These are phyloP conservation scores for Priceomyces haplophilus DNA, from an alignment of 805 yeast genomes.

Conservation along the genomic window DNA sequence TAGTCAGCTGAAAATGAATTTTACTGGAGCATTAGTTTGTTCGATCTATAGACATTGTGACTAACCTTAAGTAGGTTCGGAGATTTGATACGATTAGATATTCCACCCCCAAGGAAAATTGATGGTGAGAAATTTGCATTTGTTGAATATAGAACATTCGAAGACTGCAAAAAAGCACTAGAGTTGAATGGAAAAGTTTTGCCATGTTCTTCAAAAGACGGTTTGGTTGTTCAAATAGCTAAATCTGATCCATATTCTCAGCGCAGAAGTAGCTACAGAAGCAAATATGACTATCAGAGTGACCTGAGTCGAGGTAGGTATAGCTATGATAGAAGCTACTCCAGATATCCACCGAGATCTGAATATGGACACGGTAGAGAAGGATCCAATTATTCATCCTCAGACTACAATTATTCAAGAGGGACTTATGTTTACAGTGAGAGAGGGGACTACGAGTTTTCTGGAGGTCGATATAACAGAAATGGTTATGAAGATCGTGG, in stretches of 20 bases:
- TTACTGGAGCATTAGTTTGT: too few species aligned
- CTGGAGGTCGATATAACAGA: constrained; percentile 11
- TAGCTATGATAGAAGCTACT: constrained; percentile 14
- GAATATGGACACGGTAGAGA: constrained; percentile 6
- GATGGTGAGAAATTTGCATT: constrained; percentile 63
- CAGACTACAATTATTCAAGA: constrained; percentile 9
- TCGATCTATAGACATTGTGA: not conserved
- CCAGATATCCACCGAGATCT: too few species aligned
- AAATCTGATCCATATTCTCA: constrained; percentile 49
- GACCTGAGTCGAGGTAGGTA: constrained; percentile 19
- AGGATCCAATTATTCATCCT: constrained; percentile 11
- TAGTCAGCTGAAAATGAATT: not conserved
- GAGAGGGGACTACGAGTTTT: constrained; percentile 15
- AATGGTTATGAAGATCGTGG: constrained; percentile 11
- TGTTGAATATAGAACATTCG: constrained; percentile 52
- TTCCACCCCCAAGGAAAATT: constrained; percentile 59
- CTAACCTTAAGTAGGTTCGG: constrained; percentile 42
- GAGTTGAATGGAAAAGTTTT: constrained; percentile 45
- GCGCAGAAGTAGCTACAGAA: constrained; percentile 31
- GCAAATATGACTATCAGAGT: constrained; percentile 30
- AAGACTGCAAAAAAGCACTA: constrained; percentile 55
- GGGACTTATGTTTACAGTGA: constrained; percentile 14
- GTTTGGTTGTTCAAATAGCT: constrained; percentile 53
- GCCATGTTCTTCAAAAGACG: constrained; percentile 38
- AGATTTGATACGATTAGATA: constrained; percentile 54